Conservation (phyloP, 176 grass and related monocot species). For the Urochloa ruziziensis region DNA sequence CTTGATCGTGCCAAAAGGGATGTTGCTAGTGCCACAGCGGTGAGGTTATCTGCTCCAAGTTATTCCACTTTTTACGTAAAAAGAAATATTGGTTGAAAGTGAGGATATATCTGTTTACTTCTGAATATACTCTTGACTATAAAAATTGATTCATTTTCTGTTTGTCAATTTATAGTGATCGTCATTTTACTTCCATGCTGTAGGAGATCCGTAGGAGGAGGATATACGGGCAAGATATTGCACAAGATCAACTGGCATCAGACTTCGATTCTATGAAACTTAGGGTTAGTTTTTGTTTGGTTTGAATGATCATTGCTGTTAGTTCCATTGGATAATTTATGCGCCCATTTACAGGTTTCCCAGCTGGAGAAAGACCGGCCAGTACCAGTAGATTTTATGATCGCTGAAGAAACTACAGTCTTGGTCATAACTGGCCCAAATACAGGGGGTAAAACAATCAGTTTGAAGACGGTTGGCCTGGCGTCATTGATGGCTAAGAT, state of each 20-base stretch:
- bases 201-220: conserved; percentile 76
- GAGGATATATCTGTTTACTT: not conserved
- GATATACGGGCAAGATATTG: conserved; percentile 56
- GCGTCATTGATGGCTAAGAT: conserved; percentile 85
- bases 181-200: conserved; percentile 24
- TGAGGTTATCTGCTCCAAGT: conserved; percentile 41
- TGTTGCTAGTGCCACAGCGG: conserved; percentile 52
- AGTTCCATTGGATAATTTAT: conserved; percentile 34
- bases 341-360: conserved; percentile 46
- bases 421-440: conserved; percentile 87
- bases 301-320: not conserved
- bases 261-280: conserved; percentile 54
- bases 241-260: conserved; percentile 42
- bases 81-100: not conserved
- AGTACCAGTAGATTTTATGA: conserved; percentile 71
- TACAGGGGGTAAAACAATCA: conserved; percentile 85
- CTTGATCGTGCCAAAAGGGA: conserved; percentile 53
- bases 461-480: conserved; percentile 76
- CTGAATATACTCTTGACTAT: not conserved
- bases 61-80: conserved; percentile 1
- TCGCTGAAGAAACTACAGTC: conserved; percentile 67
- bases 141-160: not conserved
- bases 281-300: conserved; percentile 44
- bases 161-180: conserved; percentile 14
- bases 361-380: conserved; percentile 55